These are phyloP conservation scores for Elongisporangium undulatum DNA, from an alignment of 352 stramenopile species.

Conservation along the genomic window DNA sequence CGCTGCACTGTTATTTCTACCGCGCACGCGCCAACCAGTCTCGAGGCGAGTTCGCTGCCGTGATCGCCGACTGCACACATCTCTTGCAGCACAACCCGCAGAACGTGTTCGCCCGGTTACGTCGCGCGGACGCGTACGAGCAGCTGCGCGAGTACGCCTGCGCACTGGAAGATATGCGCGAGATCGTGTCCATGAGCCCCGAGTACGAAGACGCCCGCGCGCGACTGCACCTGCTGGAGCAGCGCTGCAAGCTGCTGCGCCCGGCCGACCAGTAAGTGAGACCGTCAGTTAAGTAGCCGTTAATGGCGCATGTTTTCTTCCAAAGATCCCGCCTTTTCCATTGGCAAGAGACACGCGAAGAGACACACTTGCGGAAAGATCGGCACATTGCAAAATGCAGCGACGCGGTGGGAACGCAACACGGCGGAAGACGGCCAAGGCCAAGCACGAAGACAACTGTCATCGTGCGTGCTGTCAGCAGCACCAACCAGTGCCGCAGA, in stretches of 20 bases:
- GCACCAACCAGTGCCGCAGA: neutral
- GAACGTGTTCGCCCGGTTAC: constrained; percentile 50
- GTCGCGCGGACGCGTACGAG: constrained; percentile 50
- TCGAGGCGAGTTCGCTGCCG: constrained; percentile 41
- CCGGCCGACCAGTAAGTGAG: neutral
- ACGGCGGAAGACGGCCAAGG: neutral
- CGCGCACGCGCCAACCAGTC: constrained; percentile 47
- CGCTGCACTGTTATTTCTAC: constrained; percentile 58
- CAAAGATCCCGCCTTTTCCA: neutral
- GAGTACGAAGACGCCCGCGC: constrained; percentile 49
- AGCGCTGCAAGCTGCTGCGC: constrained; percentile 35
- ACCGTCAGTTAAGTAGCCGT: neutral
- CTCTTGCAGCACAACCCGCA: constrained; percentile 37
- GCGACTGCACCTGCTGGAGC: constrained; percentile 32
- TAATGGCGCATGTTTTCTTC: neutral
- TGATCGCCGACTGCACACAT: constrained; percentile 52
- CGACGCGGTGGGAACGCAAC: neutral
- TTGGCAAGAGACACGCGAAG: neutral
- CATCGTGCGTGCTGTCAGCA: neutral
- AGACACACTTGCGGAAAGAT: neutral
- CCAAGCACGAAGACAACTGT: neutral
- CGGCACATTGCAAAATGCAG: neutral
- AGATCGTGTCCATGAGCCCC: constrained; percentile 46
- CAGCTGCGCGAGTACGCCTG: constrained; percentile 55
- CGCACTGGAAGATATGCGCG: constrained; percentile 49